Evolutionary conservation across 768 basidiomycete species (phyloP).

Genomic region (Russula brevipes): DNA sequence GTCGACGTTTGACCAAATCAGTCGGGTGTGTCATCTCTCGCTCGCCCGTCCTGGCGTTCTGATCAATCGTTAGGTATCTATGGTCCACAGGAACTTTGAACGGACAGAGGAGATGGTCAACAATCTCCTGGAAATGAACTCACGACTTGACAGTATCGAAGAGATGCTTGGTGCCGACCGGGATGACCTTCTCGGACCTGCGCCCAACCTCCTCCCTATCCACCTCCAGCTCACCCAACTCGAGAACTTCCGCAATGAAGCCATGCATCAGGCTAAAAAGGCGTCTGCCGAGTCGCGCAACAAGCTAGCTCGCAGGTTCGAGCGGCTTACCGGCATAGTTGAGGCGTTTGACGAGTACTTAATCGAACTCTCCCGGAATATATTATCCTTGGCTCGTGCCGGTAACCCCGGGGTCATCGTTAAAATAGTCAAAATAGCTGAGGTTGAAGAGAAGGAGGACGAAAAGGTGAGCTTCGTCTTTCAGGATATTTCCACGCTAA

Average conservation of each 20-base stretch:
- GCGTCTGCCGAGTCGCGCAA: constrained; percentile 60
- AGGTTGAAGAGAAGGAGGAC: constrained; percentile 88
- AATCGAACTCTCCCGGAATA: constrained; percentile 65
- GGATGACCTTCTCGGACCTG: constrained; percentile 73
- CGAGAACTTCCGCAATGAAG: constrained; percentile 90
- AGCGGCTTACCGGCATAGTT: constrained; percentile 75
- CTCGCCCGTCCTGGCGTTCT: background rate
- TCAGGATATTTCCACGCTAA: constrained; percentile 11
- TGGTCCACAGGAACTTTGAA: constrained; percentile 92
- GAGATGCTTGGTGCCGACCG: constrained; percentile 71
- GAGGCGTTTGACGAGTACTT: constrained; percentile 83
- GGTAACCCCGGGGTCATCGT: constrained; percentile 86
- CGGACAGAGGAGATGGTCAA: constrained; percentile 94
- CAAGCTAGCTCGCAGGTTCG: constrained; percentile 76
- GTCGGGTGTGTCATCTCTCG: constrained; percentile 55
- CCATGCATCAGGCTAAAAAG: constrained; percentile 89
- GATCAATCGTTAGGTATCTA: constrained; percentile 63
- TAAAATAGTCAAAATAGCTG: constrained; percentile 86
- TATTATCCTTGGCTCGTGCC: constrained; percentile 72
- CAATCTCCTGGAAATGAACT: constrained; percentile 88
- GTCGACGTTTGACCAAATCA: constrained; percentile 92
- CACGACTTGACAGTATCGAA: constrained; percentile 73
- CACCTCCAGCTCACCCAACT: constrained; percentile 91
- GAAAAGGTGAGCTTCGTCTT: constrained; percentile 60
- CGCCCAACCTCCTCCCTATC: constrained; percentile 81